A percentile compares a stretch with the other conserved stretches of the same genome.
Evolutionary conservation across 306 rosid species (phyloP).

Genomic region (Astragalus membranaceus): DNA sequence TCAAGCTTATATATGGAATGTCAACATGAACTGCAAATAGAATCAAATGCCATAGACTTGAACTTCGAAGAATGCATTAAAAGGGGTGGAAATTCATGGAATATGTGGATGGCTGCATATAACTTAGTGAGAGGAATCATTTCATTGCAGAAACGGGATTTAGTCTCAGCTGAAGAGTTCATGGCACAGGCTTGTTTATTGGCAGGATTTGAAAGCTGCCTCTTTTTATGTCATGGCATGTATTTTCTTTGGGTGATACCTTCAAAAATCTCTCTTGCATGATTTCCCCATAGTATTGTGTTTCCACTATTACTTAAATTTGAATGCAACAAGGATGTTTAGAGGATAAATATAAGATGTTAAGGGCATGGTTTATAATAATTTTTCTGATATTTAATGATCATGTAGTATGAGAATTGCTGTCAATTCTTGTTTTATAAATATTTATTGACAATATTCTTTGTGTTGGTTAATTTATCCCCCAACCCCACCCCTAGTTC

Average conservation of each 20-base stretch:
- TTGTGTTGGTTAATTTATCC: background rate
- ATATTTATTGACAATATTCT: background rate
- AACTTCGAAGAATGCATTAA: conserved; percentile 40
- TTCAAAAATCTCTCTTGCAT: background rate
- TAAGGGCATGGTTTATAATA: background rate
- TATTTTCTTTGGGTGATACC: conserved; percentile 13
- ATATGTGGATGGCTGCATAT: conserved; percentile 54
- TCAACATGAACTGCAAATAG: conserved; percentile 35
- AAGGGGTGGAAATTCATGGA: conserved; percentile 37
- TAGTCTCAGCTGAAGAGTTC: conserved; percentile 64
- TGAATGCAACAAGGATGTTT: background rate
- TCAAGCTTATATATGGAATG: conserved; percentile 66
- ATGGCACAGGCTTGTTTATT: conserved; percentile 61
- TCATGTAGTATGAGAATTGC: background rate
- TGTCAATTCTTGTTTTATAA: background rate
- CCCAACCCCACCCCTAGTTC: background rate
- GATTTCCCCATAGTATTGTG: background rate
- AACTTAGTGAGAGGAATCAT: conserved; percentile 55
- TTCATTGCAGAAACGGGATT: conserved; percentile 48
- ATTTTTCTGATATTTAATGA: background rate
- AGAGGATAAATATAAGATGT: background rate
- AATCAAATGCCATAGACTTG: conserved; percentile 38
- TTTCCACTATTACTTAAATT: conserved; percentile 10
- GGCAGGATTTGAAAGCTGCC: conserved; percentile 61
- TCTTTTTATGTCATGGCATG: conserved; percentile 74